Percentiles rank a stretch among this genome's conserved stretches.
phyloP scores from a whole-genome alignment of 768 basidiomycete genomes.

The Lyophyllum decastes region DNA sequence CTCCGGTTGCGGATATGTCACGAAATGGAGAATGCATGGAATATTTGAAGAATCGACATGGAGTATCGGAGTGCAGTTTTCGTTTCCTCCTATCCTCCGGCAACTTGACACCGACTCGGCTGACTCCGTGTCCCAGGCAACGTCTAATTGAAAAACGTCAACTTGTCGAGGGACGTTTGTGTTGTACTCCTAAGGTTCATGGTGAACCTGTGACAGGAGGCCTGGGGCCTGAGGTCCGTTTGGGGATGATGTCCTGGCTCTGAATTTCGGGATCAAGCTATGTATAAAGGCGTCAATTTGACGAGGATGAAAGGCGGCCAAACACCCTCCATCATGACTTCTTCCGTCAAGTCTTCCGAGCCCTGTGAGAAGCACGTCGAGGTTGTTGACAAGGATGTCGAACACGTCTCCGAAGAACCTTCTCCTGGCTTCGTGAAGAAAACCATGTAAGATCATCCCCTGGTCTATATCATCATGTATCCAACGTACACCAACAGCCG shows the following conservation, averaged over 20 bases:
- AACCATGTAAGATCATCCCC: conserved; percentile 8
- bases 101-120: neutral
- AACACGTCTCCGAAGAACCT: conserved; percentile 11
- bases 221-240: conserved; percentile 4
- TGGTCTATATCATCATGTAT: neutral
- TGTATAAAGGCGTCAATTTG: conserved; percentile 8
- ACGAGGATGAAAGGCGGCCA: neutral
- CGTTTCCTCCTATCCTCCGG: neutral
- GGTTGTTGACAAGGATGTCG: conserved; percentile 18
- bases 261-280: neutral
- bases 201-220: neutral
- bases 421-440: conserved; percentile 21
- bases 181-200: neutral
- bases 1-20: neutral
- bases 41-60: neutral
- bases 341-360: conserved; percentile 22
- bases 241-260: conserved; percentile 6
- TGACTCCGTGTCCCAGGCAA: neutral
- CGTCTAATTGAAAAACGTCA: neutral
- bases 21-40: neutral
- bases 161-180: neutral
- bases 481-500: conserved; percentile 20
- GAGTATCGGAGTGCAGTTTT: neutral
- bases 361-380: conserved; percentile 21
- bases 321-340: conserved; percentile 10